Base-by-base conservation (phyloP, 2,329 filamentous ascomycete genomes). In the Alternaria panax region DNA sequence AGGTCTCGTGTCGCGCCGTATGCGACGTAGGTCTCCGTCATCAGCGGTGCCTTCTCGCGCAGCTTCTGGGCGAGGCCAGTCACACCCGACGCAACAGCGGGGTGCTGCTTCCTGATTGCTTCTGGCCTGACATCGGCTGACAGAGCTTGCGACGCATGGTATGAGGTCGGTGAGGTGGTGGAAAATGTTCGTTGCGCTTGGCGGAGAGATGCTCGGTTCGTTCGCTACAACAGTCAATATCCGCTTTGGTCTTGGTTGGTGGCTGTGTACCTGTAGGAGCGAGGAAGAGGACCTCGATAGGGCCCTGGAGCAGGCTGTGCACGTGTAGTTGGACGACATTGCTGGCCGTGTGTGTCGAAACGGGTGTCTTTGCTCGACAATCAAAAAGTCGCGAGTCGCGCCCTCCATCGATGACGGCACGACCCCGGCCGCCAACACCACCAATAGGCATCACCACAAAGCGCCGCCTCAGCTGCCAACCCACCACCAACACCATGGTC, bases 1-100 rank as follows among this genome's bases (percentile, higher is more conserved):
- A 97, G 83, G 58, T 86, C 83, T 80, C 96, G 90, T 25, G 92
- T 95, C 51, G 88, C 87, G 60, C 88, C 89, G 74, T 95, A 91
- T 32, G 93, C 91, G 54, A 90, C 86, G 76, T 97, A 97, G 12
- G 87, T 88, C 70, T 89, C 87, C 11, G 75, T 78, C 66, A 74
- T 71, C 46, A 72, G 51, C 9, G 75, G 74, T 18, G 73, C 73
- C 47, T 69, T 74, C 55, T 76, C 68, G 30, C 73, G 71, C 36
- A 78, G 38, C 60, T 69, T 70, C 45, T 70, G 57, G 16, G 73
- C 76, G 18, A 78, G 54, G 11, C 69, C 65, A 22, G 61, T 65
- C 30, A 69, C 59, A 32, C 64, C 59, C 2, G 55, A 62, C 48
- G 52, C 63, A 25, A 66, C 57, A 22, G 43, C 56, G 14, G 64